Percentiles rank a stretch among this genome's conserved stretches.
phyloP scores from a whole-genome alignment of 1,284 basidiomycete genomes.

The Apiotrichum montevideense region DNA sequence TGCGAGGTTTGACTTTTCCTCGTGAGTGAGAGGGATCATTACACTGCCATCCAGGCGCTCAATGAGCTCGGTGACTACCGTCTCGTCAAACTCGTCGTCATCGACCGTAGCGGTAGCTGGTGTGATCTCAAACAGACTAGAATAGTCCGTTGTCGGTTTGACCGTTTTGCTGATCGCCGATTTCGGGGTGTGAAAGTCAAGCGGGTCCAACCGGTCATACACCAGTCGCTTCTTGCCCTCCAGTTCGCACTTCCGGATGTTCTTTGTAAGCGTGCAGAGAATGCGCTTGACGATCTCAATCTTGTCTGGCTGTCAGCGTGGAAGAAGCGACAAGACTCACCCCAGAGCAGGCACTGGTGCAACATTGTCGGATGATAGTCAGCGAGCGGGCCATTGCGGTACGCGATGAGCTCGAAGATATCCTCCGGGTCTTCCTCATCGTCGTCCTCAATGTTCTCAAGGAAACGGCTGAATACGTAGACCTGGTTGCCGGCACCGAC shows the following conservation, averaged over 20 bases:
- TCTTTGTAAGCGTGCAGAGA: conserved; percentile 60
- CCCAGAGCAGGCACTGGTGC: conserved; percentile 81
- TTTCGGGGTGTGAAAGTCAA: conserved; percentile 25
- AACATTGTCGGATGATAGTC: conserved; percentile 89
- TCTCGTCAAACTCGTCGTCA: conserved; percentile 59
- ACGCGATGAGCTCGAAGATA: conserved; percentile 73
- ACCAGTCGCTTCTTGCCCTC: conserved; percentile 28
- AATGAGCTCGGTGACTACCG: conserved; percentile 59
- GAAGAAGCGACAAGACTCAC: too few species aligned
- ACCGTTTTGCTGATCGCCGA: background rate
- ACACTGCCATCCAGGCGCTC: conserved; percentile 59
- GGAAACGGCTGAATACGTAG: conserved; percentile 55
- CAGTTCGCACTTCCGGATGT: conserved; percentile 32
- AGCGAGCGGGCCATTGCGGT: conserved; percentile 72
- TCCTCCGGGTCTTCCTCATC: conserved; percentile 44
- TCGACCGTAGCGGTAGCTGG: conserved; percentile 38
- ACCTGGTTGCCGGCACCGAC: conserved; percentile 63
- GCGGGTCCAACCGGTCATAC: conserved; percentile 34
- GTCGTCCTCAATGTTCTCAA: conserved; percentile 30
- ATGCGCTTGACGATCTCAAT: conserved; percentile 74
- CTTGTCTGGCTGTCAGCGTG: conserved; percentile 52
- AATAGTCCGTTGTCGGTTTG: conserved; percentile 11
- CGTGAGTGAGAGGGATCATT: conserved; percentile 62
- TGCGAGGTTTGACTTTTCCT: conserved; percentile 71
- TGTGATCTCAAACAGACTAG: conserved; percentile 29